Conservation (phyloP, 2,329 filamentous ascomycete species). For the Scopulariopsis brevicaulis region DNA sequence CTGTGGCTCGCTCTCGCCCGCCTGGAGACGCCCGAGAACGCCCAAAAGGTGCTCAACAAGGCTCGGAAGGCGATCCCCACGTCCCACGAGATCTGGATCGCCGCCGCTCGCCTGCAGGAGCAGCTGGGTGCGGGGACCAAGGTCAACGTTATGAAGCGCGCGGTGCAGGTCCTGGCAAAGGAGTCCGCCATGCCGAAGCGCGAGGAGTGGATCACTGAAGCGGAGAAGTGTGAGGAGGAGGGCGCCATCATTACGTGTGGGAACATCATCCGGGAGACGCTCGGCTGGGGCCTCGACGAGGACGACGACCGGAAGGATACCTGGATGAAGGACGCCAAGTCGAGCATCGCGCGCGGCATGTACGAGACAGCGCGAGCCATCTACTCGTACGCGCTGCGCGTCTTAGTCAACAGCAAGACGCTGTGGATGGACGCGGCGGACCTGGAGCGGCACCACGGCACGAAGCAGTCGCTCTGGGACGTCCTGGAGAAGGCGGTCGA, state of each 20-base stretch:
- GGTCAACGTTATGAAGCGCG: conserved; percentile 90
- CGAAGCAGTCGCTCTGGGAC: conserved; percentile 69
- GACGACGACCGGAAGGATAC: conserved; percentile 93
- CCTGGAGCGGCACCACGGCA: conserved; percentile 81
- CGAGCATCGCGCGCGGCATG: conserved; percentile 66
- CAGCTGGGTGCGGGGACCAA: conserved; percentile 68
- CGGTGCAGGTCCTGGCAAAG: conserved; percentile 75
- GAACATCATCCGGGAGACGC: conserved; percentile 82
- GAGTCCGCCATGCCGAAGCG: conserved; percentile 95
- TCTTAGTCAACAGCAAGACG: conserved; percentile 80
- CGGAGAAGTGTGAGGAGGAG: conserved; percentile 89
- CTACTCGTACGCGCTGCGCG: conserved; percentile 77
- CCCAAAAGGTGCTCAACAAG: conserved; percentile 89
- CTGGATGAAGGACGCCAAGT: conserved; percentile 88
- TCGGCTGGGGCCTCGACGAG: conserved; percentile 88
- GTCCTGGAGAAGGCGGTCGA: conserved; percentile 89
- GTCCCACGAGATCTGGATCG: conserved; percentile 94
- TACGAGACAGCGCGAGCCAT: conserved; percentile 91
- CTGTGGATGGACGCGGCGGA: conserved; percentile 88
- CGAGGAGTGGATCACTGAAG: conserved; percentile 93
- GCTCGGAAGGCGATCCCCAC: conserved; percentile 89
- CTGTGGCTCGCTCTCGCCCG: conserved; percentile 90
- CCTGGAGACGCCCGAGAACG: conserved; percentile 80
- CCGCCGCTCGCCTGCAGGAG: conserved; percentile 82
- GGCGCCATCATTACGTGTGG: conserved; percentile 78